Conservation (phyloP, 768 basidiomycete genomes). For the Mrakia hoshinonis region DNA sequence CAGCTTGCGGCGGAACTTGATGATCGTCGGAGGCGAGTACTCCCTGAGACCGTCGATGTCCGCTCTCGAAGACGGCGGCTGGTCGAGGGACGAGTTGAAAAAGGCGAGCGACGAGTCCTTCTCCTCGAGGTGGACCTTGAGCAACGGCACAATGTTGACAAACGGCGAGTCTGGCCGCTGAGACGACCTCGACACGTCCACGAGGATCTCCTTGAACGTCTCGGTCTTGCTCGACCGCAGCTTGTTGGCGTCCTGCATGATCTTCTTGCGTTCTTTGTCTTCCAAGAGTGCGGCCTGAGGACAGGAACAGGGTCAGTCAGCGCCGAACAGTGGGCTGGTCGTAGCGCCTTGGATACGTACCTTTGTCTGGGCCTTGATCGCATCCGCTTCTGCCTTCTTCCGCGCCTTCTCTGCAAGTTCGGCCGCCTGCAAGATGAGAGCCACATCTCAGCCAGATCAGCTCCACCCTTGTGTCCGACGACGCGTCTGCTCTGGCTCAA, state of each 20-base stretch:
- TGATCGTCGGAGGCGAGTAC: constrained; percentile 18
- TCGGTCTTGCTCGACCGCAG: constrained; percentile 36
- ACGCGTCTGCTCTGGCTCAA: not conserved
- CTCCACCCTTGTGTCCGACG: not conserved
- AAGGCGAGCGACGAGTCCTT: constrained; percentile 31
- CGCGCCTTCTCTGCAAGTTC: not conserved
- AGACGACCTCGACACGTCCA: constrained; percentile 36
- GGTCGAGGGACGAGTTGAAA: constrained; percentile 29
- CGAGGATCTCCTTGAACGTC: constrained; percentile 36
- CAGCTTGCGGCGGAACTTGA: constrained; percentile 37
- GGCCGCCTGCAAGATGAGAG: not conserved
- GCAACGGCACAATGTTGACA: constrained; percentile 35
- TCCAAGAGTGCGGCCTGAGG: not conserved
- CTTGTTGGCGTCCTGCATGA: constrained; percentile 36
- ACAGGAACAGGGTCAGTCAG: not conserved
- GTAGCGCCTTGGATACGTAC: not conserved
- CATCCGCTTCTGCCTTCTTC: constrained; percentile 6
- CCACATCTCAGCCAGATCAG: not conserved
- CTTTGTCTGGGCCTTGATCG: not conserved
- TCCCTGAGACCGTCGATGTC: not conserved
- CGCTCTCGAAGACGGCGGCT: not conserved
- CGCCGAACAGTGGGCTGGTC: not conserved
- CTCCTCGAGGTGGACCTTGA: constrained; percentile 31
- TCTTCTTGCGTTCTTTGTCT: constrained; percentile 31
- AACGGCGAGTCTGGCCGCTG: constrained; percentile 31